Evolutionary conservation across 495 filamentous ascomycete genomes (phyloP), one percentile per base, ranked within the genome.

Genomic region (Terfezia claveryi): DNA sequence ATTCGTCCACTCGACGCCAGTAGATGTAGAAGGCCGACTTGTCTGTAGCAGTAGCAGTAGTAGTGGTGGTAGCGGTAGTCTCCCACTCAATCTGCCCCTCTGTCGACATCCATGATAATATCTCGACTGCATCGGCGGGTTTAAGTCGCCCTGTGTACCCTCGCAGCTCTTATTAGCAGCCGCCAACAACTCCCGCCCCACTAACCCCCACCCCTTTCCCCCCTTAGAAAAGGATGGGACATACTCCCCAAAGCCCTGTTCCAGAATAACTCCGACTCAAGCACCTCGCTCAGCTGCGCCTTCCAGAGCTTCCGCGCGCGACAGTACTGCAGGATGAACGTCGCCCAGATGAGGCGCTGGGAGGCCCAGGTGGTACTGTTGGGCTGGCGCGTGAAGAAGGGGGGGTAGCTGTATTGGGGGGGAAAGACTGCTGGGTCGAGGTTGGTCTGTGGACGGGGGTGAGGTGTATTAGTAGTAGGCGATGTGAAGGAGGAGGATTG

Each of bases 321-420:
- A 67, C 84, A 87, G 80, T 91, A 98, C 61, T 80, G 61, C 56
- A 82, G 85, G 62, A 98, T 79, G 16, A 94, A 76, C n/a, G 76
- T 64, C 44, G 82, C 80, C 91, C 91, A 98, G 70, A 82, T 84
- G 37, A 73, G 68, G 53, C 87, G 78, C 66, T 96, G 91, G 23
- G 78, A 74, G 67, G 77, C 74, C 62, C 77, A 82, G 10, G 85
- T 94, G 36, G 73, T 70, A 59, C 71, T 72, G 72, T 87, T 87
- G 50, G 81, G 79, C 72, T 96, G 89, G 59, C 73, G 74, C 58
- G 79, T 82, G 76, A 78, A 85, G 78, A 85, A 83, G 57, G 81
- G 78, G 2, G 81, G 81, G 68, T 81, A 84, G 69, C 65, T 62
- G 73, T 82, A 76, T 46, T 46, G 41, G 12, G 41, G 41, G 41